A percentile compares a stretch with the other conserved stretches of the same genome.
Conservation (phyloP, 1,284 basidiomycete genomes). For the Austropuccinia psidii region DNA sequence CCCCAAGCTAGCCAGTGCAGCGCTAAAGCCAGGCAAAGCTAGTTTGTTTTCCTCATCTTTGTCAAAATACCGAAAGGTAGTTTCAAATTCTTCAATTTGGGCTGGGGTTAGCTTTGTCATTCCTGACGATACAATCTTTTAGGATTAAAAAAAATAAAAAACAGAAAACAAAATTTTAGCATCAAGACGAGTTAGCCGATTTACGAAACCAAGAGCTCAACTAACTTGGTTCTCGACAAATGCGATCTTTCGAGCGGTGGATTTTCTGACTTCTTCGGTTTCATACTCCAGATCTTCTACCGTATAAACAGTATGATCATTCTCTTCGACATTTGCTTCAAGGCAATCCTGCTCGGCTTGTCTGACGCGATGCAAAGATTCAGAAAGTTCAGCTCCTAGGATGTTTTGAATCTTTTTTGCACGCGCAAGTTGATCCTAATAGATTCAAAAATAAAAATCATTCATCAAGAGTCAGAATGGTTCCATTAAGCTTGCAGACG, state of each 20-base stretch:
- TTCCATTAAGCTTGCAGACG: not conserved
- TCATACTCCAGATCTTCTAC: conserved; percentile 86
- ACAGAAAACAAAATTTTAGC: conserved; percentile 38
- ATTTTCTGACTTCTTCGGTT: conserved; percentile 70
- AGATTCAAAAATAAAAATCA: conserved; percentile 5
- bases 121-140: conserved; percentile 80
- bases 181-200: not conserved
- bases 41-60: conserved; percentile 84
- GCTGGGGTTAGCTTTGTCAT: conserved; percentile 89
- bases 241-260: conserved; percentile 76
- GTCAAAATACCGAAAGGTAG: conserved; percentile 96
- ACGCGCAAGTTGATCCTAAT: conserved; percentile 55
- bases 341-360: conserved; percentile 66
- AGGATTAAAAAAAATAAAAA: conserved; percentile 37
- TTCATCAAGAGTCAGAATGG: not conserved
- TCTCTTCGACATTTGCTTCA: conserved; percentile 92
- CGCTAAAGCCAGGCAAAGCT: conserved; percentile 73
- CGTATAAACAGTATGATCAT: conserved; percentile 89
- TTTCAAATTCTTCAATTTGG: conserved; percentile 93
- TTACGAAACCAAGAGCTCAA: conserved; percentile 43
- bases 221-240: conserved; percentile 98
- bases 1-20: conserved; percentile 85
- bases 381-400: conserved; percentile 56
- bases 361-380: conserved; percentile 56
- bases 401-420: conserved; percentile 58